Evolutionary conservation across 108 stramenopile genomes (phyloP), one percentile per base, ranked within the genome.

Genomic region (Fistulifera pelliculosa): DNA sequence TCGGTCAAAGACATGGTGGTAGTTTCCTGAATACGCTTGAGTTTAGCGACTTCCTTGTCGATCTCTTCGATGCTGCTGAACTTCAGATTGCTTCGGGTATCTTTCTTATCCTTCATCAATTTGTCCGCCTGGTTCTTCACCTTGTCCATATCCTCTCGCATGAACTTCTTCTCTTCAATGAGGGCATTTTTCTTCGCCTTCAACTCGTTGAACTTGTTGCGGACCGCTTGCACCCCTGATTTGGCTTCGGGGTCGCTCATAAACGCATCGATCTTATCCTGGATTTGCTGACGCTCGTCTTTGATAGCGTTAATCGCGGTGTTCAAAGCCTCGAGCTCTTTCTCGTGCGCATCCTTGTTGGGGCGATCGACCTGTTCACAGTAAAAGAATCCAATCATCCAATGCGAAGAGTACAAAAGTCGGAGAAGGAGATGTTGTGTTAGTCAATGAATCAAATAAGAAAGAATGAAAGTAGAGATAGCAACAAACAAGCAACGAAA

Each of bases 1-100:
- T 96, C 96, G 18, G 68, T 58, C 24, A 96, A 68, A 50, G 74
- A 73, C 96, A 98, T 98, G 64, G 90, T 88, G 27, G 85, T 87
- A 15, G 94, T 95, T 66, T 93, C 90, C 71, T 98, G 95, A 39
- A 38, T 70, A 39, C 64, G 54, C 60, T 90, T 69, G 49, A 95
- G 69, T 50, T 76, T 81, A 39, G 69, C 59, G 53, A 97, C 89
- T 72, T 89, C 84, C 48, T 69, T 66, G 26, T 97, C 94, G 61
- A 95, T 95, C 15, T 94, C 92, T 60, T 71, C 83, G 17, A 89
- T 60, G 10, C 68, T 75, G 24, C 53, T 66, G 62, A 87, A 97
- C 62, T 86, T 87, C 53, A 95, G 73, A 38, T 61, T 56, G 40
- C 61, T 60, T 17, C 73, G 59, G 15, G 76, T 61, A 43, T 74